Evolutionary conservation across 2,329 filamentous ascomycete species (phyloP), one percentile per base, ranked within the genome.

Genomic region (Rutstroemia sydowiana): DNA sequence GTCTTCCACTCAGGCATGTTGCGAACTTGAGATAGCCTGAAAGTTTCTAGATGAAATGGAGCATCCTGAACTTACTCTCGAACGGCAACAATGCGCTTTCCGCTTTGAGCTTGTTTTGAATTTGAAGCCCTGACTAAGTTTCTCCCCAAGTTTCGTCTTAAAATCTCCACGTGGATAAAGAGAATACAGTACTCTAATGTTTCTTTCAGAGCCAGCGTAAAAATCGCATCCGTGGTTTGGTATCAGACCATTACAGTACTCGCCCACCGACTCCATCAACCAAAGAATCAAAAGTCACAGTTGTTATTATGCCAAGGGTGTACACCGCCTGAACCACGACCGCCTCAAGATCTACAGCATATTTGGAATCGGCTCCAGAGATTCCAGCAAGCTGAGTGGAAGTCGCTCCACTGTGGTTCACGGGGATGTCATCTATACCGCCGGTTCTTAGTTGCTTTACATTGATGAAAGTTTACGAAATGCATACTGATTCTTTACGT

Each of bases 81-180:
- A 23, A n/a, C 21, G 31, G 18, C 48, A 31, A 36, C 41, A 51
- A 51, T 51, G 48, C 48, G 48, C 41, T 34, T 51, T 39, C 48
- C 23, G 23, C 37, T 14, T 2, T 51, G 41, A 39, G 32, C 31
- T 23, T 51, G 31, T 26, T 39, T 46, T 23, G 21, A 30, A 40
- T 28, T n/a, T 16, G 23, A 32, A 23, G 18, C 36, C 42, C 48
- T 46, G 48, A 51, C 48, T 46, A 51, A n/a, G 23, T 16, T 31
- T 7, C 31, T 39, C 46, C 20, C 36, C 48, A 23, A 28, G 32
- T 40, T 31, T 40, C 23, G 48, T 46, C 34, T 32, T 9, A 13
- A 32, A 32, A 20, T 46, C 10, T 18, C 48, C 41, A 51, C 42
- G 42, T 46, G 42, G n/a, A 44, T 51, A 37, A 32, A 46, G 21